Conservation (phyloP, 352 stramenopile genomes). For the Globisporangium splendens region DNA sequence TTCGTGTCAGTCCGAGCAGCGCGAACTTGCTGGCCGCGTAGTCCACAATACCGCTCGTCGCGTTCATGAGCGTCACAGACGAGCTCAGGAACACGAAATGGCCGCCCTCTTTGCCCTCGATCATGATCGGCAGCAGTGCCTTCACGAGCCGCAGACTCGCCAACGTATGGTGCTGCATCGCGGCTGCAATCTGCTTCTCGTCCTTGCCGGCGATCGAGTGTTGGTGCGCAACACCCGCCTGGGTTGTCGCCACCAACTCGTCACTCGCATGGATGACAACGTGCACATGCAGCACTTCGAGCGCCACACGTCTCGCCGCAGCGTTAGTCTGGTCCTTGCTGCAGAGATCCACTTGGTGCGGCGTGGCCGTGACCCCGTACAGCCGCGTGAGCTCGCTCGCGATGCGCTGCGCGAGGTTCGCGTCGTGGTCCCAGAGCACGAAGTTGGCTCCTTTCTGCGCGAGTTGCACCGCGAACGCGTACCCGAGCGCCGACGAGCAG, state of each 20-base stretch:
- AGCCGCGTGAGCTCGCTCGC: constrained; percentile 12
- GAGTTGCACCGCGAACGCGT: constrained; percentile 16
- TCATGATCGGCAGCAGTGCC: constrained; percentile 7
- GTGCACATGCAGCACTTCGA: background rate
- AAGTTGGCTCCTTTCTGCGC: constrained; percentile 14
- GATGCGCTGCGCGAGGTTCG: constrained; percentile 11
- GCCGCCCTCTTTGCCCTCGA: constrained; percentile 9
- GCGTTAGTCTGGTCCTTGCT: constrained; percentile 8
- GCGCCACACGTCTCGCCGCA: background rate
- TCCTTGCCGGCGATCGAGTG: constrained; percentile 4
- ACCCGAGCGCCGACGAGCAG: constrained; percentile 18
- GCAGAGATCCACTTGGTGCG: constrained; percentile 15
- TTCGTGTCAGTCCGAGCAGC: constrained; percentile 10
- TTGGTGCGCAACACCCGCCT: background rate
- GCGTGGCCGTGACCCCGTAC: constrained; percentile 5
- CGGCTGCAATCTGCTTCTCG: background rate
- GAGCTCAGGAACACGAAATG: constrained; percentile 21
- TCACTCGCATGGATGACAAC: constrained; percentile 15
- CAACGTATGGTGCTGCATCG: constrained; percentile 8
- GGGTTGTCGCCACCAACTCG: background rate
- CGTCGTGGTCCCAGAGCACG: constrained; percentile 15
- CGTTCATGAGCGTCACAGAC: constrained; percentile 7
- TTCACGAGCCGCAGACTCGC: constrained; percentile 16
- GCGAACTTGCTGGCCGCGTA: constrained; percentile 17
- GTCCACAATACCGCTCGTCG: constrained; percentile 8